phyloP scores from a whole-genome alignment of 176 grass and related monocot species.

The Carex scoparia region DNA sequence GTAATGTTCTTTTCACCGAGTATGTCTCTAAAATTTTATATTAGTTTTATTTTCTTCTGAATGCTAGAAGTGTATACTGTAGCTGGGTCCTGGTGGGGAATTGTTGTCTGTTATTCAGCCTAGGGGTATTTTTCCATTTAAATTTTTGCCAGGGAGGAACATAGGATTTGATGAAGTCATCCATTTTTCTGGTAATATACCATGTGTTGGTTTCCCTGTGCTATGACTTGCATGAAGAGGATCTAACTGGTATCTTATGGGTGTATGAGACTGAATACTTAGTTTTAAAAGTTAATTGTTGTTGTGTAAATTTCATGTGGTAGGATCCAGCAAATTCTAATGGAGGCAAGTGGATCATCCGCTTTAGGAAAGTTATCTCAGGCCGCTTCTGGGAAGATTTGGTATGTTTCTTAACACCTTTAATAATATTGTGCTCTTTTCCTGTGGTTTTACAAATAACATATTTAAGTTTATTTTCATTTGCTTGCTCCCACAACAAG shows the following conservation, averaged over 20 bases:
- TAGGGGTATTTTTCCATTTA: background rate
- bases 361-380: slow-evolving; percentile 92
- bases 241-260: background rate
- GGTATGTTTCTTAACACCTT: slow-evolving; percentile 37
- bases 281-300: background rate
- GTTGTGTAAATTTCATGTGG: slow-evolving; percentile 26
- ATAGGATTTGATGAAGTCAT: background rate
- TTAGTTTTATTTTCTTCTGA: background rate
- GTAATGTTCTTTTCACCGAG: slow-evolving; percentile 27
- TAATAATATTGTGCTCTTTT: slow-evolving; percentile 17
- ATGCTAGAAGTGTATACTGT: background rate
- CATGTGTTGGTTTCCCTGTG: background rate
- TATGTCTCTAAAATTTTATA: background rate
- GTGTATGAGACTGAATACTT: background rate
- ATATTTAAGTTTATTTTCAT: background rate
- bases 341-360: slow-evolving; percentile 97
- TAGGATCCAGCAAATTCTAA: slow-evolving; percentile 81
- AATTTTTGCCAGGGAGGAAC: background rate
- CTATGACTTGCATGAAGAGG: background rate
- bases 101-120: background rate
- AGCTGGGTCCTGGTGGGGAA: background rate
- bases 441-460: background rate
- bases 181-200: background rate
- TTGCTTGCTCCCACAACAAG: background rate
- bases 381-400: slow-evolving; percentile 98